phyloP scores from a whole-genome alignment of 768 basidiomycete genomes.

The Tylopilus subfusipes region DNA sequence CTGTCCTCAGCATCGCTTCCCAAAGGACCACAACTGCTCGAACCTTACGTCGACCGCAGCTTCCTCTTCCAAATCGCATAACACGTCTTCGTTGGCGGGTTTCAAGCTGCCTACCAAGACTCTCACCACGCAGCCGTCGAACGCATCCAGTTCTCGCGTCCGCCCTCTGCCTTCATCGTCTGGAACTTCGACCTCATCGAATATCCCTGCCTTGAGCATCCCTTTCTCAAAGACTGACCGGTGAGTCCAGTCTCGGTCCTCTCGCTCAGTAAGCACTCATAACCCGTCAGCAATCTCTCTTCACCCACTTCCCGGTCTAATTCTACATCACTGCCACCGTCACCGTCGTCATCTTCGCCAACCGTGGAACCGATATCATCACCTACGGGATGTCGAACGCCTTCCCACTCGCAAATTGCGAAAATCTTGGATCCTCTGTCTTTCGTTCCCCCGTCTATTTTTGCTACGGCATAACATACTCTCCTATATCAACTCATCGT shows the following conservation, averaged over 20 bases:
- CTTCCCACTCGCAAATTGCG: conserved; percentile 34
- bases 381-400: conserved; percentile 23
- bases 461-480: conserved; percentile 56
- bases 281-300: conserved; percentile 49
- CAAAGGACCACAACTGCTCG: conserved; percentile 62
- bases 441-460: conserved; percentile 66
- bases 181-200: conserved; percentile 11
- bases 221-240: conserved; percentile 53
- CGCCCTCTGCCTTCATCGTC: conserved; percentile 6
- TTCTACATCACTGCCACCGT: conserved; percentile 4
- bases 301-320: conserved; percentile 21
- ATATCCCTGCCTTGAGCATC: conserved; percentile 24
- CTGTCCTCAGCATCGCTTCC: conserved; percentile 78
- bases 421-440: conserved; percentile 39
- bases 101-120: conserved; percentile 9
- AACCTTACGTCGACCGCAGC: conserved; percentile 11
- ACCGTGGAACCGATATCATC: conserved; percentile 17
- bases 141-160: conserved; percentile 1
- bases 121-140: conserved; percentile 3
- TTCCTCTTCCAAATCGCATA: conserved; percentile 15
- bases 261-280: conserved; percentile 56
- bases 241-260: conserved; percentile 44
- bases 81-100: neutral
- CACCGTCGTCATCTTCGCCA: neutral
- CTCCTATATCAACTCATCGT: conserved; percentile 16